Percentiles rank a stretch among this genome's conserved stretches.
Evolutionary conservation across 2,329 filamentous ascomycete species (phyloP).

Genomic region (Fusarium pseudograminearum): DNA sequence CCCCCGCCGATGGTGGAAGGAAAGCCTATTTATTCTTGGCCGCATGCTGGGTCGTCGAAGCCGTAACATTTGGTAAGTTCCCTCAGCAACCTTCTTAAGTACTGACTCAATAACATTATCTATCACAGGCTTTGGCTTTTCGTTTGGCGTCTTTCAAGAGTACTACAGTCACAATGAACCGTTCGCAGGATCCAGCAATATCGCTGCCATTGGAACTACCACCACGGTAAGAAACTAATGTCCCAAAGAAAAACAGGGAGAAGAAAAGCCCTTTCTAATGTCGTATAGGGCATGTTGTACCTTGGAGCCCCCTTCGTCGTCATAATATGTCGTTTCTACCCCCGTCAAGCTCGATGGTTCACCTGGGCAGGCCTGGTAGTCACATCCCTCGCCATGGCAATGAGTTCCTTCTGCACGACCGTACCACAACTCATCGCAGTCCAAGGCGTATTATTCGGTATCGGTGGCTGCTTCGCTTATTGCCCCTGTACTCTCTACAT

Average conservation of each 20-base stretch:
- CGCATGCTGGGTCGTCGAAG: slow-evolving; percentile 42
- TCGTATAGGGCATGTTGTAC: slow-evolving; percentile 51
- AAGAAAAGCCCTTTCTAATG: neutral
- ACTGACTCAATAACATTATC: neutral
- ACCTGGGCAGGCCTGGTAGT: slow-evolving; percentile 57
- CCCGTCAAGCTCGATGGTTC: slow-evolving; percentile 53
- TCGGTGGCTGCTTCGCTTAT: slow-evolving; percentile 66
- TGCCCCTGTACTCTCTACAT: slow-evolving; percentile 65
- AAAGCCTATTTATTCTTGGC: slow-evolving; percentile 53
- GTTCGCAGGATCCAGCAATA: slow-evolving; percentile 63
- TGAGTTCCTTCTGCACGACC: slow-evolving; percentile 61
- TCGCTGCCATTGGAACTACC: slow-evolving; percentile 70
- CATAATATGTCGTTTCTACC: slow-evolving; percentile 56
- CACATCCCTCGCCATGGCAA: slow-evolving; percentile 60
- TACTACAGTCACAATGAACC: slow-evolving; percentile 70
- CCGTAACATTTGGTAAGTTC: slow-evolving; percentile 31
- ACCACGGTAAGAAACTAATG: slow-evolving; percentile 51
- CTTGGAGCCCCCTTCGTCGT: slow-evolving; percentile 61
- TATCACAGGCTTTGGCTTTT: slow-evolving; percentile 68
- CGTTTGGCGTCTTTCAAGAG: slow-evolving; percentile 75
- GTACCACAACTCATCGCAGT: slow-evolving; percentile 65
- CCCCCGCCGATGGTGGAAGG: slow-evolving; percentile 53
- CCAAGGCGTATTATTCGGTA: slow-evolving; percentile 68
- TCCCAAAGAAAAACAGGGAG: too few species aligned
- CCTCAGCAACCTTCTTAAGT: fast-evolving